A percentile compares a stretch with the other conserved stretches of the same genome.
phyloP scores from a whole-genome alignment of 148 eudicot genomes.

The Agrostemma githago region DNA sequence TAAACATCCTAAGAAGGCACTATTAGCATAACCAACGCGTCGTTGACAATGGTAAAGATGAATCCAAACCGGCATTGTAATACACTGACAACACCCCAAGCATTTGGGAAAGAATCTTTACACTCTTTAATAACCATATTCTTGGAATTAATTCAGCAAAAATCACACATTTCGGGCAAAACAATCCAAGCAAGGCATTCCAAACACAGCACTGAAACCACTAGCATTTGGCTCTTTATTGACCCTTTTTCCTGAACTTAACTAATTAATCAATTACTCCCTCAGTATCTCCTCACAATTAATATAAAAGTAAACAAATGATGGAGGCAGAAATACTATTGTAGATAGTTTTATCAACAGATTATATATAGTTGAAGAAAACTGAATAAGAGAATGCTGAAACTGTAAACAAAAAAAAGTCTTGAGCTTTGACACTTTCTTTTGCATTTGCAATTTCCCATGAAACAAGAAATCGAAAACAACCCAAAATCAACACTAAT shows the following conservation, averaged over 20 bases:
- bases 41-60: background rate
- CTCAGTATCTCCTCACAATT: background rate
- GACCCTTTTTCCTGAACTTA: background rate
- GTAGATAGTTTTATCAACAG: background rate
- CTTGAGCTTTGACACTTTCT: background rate
- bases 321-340: background rate
- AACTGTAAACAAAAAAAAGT: background rate
- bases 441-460: background rate
- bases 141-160: background rate
- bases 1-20: background rate
- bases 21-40: background rate
- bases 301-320: background rate
- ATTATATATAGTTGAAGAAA: background rate
- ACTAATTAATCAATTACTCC: background rate
- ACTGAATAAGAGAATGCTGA: conserved; percentile 1
- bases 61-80: background rate
- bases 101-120: background rate
- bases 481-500: conserved; percentile 2
- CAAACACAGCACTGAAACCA: background rate
- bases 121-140: background rate
- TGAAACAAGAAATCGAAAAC: background rate
- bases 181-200: background rate
- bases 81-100: background rate
- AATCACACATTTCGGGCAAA: background rate
- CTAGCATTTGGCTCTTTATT: background rate